Evolutionary conservation across 2,329 filamentous ascomycete genomes (phyloP).

Genomic region (Fusarium austroafricanum): DNA sequence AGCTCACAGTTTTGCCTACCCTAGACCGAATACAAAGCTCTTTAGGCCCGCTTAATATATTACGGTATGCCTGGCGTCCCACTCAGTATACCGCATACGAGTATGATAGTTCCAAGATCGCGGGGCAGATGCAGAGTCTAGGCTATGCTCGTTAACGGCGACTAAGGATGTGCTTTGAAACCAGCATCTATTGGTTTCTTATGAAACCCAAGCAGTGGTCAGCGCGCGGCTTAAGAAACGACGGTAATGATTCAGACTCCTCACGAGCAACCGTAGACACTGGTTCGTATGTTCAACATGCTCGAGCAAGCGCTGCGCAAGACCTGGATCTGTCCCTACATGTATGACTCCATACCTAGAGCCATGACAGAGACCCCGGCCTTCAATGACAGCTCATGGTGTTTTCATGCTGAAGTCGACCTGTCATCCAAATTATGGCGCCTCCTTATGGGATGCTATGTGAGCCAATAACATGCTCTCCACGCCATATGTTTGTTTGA

Average conservation of each 20-base stretch:
- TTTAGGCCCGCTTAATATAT: not conserved
- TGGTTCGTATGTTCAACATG: not conserved
- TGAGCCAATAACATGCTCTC: slow-evolving; percentile 12
- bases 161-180: not conserved
- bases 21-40: not conserved
- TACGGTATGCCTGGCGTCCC: not conserved
- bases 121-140: not conserved
- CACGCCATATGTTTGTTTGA: not conserved
- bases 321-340: not conserved
- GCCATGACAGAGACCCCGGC: not conserved
- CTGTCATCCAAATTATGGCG: slow-evolving; percentile 10
- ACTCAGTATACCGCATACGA: not conserved
- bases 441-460: not conserved
- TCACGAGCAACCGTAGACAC: not conserved
- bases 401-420: not conserved
- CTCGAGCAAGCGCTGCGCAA: slow-evolving; percentile 12
- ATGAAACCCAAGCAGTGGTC: not conserved
- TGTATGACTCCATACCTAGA: not conserved
- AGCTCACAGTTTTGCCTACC: not conserved
- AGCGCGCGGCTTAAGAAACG: not conserved
- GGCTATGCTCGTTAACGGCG: too few species aligned
- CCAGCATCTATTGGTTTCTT: not conserved
- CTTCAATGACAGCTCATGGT: slow-evolving; percentile 1
- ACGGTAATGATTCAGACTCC: not conserved
- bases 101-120: not conserved